These are phyloP conservation scores for Amphicarpaea edgeworthii DNA, from an alignment of 306 rosid genomes.

Conservation along the genomic window DNA sequence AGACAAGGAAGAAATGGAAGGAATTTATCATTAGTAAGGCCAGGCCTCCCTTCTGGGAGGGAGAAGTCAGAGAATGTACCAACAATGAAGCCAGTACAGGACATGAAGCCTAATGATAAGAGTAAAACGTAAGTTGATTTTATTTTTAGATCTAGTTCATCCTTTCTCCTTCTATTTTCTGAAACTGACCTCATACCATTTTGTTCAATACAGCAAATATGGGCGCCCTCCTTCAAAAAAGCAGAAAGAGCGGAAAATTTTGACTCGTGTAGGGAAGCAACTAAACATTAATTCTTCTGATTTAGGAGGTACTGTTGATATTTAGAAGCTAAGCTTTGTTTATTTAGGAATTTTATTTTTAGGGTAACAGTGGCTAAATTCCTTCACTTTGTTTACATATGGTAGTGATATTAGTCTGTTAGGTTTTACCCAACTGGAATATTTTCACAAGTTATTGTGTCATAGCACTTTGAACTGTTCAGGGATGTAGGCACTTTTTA, in stretches of 20 bases:
- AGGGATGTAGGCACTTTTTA: constrained; percentile 33
- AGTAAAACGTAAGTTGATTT: constrained; percentile 62
- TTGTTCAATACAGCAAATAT: constrained; percentile 67
- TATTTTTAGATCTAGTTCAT: constrained; percentile 34
- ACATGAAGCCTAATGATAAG: constrained; percentile 64
- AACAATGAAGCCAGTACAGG: constrained; percentile 62
- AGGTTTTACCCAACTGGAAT: constrained; percentile 21
- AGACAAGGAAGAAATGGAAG: constrained; percentile 87
- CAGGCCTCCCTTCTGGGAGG: constrained; percentile 65
- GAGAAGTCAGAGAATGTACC: constrained; percentile 64
- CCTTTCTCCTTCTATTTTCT: constrained; percentile 23
- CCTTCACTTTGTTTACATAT: constrained; percentile 2
- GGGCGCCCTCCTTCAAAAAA: constrained; percentile 91
- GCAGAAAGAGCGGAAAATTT: constrained; percentile 77
- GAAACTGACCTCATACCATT: constrained; percentile 2
- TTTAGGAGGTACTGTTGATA: constrained; percentile 67
- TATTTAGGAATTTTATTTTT: constrained; percentile 22
- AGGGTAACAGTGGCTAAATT: constrained; percentile 16
- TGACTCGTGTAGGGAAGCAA: constrained; percentile 66
- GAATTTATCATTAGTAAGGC: constrained; percentile 58
- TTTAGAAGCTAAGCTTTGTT: constrained; percentile 21
- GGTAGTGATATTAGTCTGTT: constrained; percentile 36
- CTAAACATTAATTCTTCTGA: constrained; percentile 62
- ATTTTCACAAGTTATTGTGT: constrained; percentile 5
- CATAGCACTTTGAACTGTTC: constrained; percentile 5